These are phyloP conservation scores for Ophiostoma quercus DNA, from an alignment of 2,329 filamentous ascomycete genomes.

Conservation along the genomic window DNA sequence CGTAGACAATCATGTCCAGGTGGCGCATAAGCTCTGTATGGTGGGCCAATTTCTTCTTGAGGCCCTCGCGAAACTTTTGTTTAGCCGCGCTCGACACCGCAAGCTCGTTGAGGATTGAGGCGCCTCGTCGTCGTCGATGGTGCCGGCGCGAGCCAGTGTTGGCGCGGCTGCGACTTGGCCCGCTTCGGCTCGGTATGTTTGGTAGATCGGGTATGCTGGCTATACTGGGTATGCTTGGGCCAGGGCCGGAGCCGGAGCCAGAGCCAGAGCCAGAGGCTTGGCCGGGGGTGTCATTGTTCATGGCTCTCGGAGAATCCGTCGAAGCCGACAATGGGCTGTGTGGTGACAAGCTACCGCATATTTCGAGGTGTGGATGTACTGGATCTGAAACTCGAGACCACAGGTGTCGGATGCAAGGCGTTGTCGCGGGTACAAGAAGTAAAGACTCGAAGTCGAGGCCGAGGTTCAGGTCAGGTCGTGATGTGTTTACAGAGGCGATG, in stretches of 20 bases:
- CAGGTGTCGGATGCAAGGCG: conserved; percentile 6
- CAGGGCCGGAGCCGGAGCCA: not conserved
- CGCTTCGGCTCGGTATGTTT: conserved; percentile 11
- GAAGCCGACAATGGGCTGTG: conserved; percentile 14
- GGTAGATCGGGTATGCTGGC: not conserved
- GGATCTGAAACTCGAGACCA: conserved; percentile 3
- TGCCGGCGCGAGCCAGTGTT: conserved; percentile 11
- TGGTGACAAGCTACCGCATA: conserved; percentile 21
- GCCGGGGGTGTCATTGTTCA: conserved; percentile 20
- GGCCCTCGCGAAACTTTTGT: conserved; percentile 33
- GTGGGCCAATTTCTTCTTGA: conserved; percentile 55
- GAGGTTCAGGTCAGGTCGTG: not conserved
- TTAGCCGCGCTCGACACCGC: conserved; percentile 23
- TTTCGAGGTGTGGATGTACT: conserved; percentile 16
- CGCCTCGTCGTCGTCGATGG: conserved; percentile 9
- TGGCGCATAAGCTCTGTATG: conserved; percentile 55
- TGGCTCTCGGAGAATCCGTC: conserved; percentile 9
- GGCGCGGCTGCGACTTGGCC: conserved; percentile 17
- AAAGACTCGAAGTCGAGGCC: not conserved
- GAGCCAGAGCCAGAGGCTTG: conserved; percentile 18
- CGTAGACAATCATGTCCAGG: conserved; percentile 59
- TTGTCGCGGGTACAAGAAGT: not conserved
- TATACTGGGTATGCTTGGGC: conserved; percentile 21
- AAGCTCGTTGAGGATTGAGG: conserved; percentile 15
- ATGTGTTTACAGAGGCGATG: not conserved